Conservation (phyloP, 805 yeast genomes). For the Starmerella apis region DNA sequence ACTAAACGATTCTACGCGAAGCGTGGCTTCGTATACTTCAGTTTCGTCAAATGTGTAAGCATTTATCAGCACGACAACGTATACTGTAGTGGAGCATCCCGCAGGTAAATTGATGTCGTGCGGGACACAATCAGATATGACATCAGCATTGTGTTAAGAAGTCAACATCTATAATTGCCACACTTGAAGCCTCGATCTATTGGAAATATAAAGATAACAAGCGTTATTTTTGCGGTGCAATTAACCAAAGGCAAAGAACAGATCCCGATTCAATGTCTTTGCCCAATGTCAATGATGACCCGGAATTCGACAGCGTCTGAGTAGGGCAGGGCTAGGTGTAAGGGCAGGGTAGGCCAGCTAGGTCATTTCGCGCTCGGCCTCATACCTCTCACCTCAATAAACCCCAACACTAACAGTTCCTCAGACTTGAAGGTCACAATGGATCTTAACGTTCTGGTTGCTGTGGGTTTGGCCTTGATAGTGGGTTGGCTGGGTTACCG, state of each 20-base stretch:
- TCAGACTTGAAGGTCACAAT: neutral
- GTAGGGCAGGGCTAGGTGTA: neutral
- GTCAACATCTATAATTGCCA: too few relatives aligned
- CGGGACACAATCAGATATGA: too few relatives aligned
- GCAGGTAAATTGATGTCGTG: neutral
- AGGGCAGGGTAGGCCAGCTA: neutral
- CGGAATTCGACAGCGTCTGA: neutral
- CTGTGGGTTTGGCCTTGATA: slow-evolving; percentile 20
- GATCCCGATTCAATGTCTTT: neutral
- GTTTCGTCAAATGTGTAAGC: neutral
- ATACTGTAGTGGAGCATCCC: neutral
- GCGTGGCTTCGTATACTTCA: neutral
- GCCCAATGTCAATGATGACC: neutral
- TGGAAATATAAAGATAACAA: neutral
- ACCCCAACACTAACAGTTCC: too few relatives aligned
- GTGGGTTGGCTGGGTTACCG: slow-evolving; percentile 20
- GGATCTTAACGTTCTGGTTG: slow-evolving; percentile 6
- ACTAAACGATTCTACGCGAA: neutral
- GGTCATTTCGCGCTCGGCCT: neutral
- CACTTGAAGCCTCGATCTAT: neutral
- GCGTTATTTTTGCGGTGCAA: neutral
- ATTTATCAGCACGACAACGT: neutral
- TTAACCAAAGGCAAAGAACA: neutral
- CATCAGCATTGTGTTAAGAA: too few relatives aligned
- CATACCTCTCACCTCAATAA: neutral